A percentile compares a stretch with the other conserved stretches of the same genome.
Evolutionary conservation across 768 basidiomycete species (phyloP).

Genomic region (Phaffia australis): DNA sequence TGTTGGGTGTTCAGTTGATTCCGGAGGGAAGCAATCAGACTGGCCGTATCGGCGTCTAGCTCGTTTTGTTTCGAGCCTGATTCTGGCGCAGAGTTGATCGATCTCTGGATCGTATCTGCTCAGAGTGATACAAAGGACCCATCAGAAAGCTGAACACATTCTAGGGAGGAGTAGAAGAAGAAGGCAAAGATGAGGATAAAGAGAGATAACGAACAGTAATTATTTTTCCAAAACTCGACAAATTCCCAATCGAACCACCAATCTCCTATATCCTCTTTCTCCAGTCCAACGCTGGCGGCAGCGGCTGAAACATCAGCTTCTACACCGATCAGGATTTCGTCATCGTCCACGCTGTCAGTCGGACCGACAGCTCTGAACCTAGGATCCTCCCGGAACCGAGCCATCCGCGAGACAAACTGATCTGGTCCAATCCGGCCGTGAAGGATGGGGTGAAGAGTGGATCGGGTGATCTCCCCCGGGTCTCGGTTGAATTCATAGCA

Average conservation of each 20-base stretch:
- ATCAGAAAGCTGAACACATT: neutral
- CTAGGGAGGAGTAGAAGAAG: neutral
- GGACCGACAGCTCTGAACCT: slow-evolving; percentile 83
- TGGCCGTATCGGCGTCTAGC: slow-evolving; percentile 61
- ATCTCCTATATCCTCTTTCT: slow-evolving; percentile 55
- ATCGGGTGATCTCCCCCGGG: slow-evolving; percentile 92
- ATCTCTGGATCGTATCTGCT: slow-evolving; percentile 64
- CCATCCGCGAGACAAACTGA: slow-evolving; percentile 73
- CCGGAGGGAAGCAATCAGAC: slow-evolving; percentile 71
- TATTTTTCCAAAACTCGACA: slow-evolving; percentile 97
- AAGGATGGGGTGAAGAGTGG: slow-evolving; percentile 79
- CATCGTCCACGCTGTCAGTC: slow-evolving; percentile 47
- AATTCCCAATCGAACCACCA: slow-evolving; percentile 98
- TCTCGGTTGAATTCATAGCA: slow-evolving; percentile 96
- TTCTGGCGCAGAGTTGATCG: slow-evolving; percentile 58
- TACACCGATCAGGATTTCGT: slow-evolving; percentile 17
- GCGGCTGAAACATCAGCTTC: slow-evolving; percentile 19
- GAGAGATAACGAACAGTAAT: slow-evolving; percentile 59
- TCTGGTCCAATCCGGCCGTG: slow-evolving; percentile 75
- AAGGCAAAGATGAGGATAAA: neutral
- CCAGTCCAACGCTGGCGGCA: slow-evolving; percentile 36
- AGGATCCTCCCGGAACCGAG: slow-evolving; percentile 78
- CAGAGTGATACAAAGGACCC: slow-evolving; percentile 5
- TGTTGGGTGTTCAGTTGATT: slow-evolving; percentile 72
- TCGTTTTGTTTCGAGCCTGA: slow-evolving; percentile 52